Evolutionary conservation across 148 eudicot genomes (phyloP).

Genomic region (Limonium bicolor): DNA sequence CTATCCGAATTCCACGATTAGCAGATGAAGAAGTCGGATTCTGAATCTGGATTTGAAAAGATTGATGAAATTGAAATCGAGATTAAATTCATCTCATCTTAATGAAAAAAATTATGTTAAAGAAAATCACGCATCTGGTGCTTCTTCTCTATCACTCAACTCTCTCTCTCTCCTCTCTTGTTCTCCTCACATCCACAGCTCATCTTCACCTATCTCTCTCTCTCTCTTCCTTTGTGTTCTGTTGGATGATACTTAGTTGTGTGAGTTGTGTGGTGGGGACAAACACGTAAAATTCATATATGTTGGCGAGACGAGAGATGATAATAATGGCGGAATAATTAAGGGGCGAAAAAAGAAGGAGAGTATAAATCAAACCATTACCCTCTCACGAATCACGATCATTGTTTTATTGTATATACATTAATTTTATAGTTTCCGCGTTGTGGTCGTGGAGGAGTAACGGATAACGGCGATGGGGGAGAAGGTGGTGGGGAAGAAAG

Average conservation of each 20-base stretch:
- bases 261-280: conserved; percentile 7
- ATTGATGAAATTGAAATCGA: neutral
- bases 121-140: neutral
- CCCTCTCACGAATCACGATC: too few relatives aligned
- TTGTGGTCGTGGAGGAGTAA: too few relatives aligned
- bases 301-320: too few relatives aligned
- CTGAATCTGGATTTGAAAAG: neutral
- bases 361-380: too few relatives aligned
- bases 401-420: too few relatives aligned
- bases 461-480: too few relatives aligned
- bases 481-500: too few relatives aligned
- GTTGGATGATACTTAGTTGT: conserved; percentile 6
- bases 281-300: conserved; percentile 5
- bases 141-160: neutral
- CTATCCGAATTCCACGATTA: conserved; percentile 2
- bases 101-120: neutral
- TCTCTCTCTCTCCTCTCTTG: too few relatives aligned
- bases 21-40: neutral
- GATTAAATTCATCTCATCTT: neutral
- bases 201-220: conserved; percentile 1
- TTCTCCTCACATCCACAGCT: too few relatives aligned
- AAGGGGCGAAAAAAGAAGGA: too few relatives aligned
- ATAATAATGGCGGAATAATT: too few relatives aligned
- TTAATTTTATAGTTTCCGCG: too few relatives aligned
- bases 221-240: conserved; percentile 1